Conservation (phyloP, 2,329 filamentous ascomycete genomes). For the Bipolaris gigantea region DNA sequence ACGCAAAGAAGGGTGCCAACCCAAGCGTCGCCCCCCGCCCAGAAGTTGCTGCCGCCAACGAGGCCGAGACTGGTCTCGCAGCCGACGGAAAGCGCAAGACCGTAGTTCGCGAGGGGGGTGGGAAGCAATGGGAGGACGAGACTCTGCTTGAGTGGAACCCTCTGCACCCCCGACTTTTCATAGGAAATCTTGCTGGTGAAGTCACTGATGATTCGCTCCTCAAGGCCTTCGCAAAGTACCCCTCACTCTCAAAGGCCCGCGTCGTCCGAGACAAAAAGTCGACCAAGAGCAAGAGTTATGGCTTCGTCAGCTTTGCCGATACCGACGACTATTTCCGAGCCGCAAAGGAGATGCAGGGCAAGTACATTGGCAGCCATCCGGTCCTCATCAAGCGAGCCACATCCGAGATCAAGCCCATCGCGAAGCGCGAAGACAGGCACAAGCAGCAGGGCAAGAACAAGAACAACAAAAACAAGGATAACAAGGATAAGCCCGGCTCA, state of each 20-base stretch:
- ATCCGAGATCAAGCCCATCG: slow-evolving; percentile 82
- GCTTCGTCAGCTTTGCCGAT: slow-evolving; percentile 94
- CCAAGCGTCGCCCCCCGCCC: slow-evolving; percentile 45
- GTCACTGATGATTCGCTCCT: slow-evolving; percentile 93
- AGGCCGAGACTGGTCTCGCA: slow-evolving; percentile 51
- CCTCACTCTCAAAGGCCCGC: slow-evolving; percentile 85
- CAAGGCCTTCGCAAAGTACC: slow-evolving; percentile 89
- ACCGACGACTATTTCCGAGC: slow-evolving; percentile 96
- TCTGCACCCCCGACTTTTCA: slow-evolving; percentile 89
- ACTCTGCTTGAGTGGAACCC: slow-evolving; percentile 94
- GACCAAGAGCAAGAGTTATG: slow-evolving; percentile 93
- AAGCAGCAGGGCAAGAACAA: slow-evolving; percentile 56
- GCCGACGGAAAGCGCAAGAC: slow-evolving; percentile 75
- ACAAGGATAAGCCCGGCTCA: slow-evolving; percentile 24
- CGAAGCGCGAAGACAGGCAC: slow-evolving; percentile 52
- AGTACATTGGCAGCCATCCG: slow-evolving; percentile 98
- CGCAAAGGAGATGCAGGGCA: slow-evolving; percentile 97
- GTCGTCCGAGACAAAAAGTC: slow-evolving; percentile 95
- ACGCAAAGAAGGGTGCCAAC: slow-evolving; percentile 49
- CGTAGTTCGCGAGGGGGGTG: slow-evolving; percentile 83
- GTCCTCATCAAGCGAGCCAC: slow-evolving; percentile 84
- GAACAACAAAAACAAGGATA: slow-evolving; percentile 41
- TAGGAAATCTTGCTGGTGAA: slow-evolving; percentile 95
- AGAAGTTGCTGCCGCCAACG: slow-evolving; percentile 40
- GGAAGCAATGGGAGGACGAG: slow-evolving; percentile 88